Evolutionary conservation across 495 filamentous ascomycete genomes (phyloP).

Genomic region (Penicillium daleae): DNA sequence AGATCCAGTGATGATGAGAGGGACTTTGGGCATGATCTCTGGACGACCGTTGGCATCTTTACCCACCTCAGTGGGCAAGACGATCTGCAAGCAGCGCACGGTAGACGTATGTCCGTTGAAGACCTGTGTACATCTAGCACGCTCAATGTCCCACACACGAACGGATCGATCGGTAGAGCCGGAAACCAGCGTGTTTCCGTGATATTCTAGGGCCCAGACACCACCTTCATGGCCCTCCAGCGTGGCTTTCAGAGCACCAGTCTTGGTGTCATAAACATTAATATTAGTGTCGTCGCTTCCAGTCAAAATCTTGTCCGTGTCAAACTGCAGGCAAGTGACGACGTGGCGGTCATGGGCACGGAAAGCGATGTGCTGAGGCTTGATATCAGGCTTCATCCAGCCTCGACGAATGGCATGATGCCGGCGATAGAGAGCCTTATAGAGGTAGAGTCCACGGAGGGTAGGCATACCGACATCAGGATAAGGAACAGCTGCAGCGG

Average conservation of each 20-base stretch:
- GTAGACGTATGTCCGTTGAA: conserved; percentile 98
- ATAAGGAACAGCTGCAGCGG: conserved; percentile 77
- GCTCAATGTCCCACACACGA: conserved; percentile 95
- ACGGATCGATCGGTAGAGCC: conserved; percentile 96
- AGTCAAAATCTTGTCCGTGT: conserved; percentile 96
- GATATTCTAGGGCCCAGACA: conserved; percentile 97
- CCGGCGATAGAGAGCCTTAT: conserved; percentile 93
- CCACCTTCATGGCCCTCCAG: conserved; percentile 95
- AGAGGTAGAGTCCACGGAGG: conserved; percentile 83
- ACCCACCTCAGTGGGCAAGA: conserved; percentile 82
- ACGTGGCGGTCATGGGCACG: conserved; percentile 94
- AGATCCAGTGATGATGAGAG: conserved; percentile 96
- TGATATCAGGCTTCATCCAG: conserved; percentile 85
- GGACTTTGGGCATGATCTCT: conserved; percentile 87
- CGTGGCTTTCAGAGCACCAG: conserved; percentile 77
- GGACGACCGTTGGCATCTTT: conserved; percentile 70
- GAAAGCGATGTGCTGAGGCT: conserved; percentile 94
- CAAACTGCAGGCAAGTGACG: conserved; percentile 96
- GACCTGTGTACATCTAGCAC: conserved; percentile 85
- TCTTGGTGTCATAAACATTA: conserved; percentile 97
- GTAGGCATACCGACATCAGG: conserved; percentile 78
- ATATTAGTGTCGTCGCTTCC: conserved; percentile 98
- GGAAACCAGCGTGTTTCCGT: conserved; percentile 92
- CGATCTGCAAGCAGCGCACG: conserved; percentile 92
- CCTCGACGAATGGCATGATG: conserved; percentile 85